Conservation (phyloP, 1,284 basidiomycete genomes). For the Apiotrichum domesticum region DNA sequence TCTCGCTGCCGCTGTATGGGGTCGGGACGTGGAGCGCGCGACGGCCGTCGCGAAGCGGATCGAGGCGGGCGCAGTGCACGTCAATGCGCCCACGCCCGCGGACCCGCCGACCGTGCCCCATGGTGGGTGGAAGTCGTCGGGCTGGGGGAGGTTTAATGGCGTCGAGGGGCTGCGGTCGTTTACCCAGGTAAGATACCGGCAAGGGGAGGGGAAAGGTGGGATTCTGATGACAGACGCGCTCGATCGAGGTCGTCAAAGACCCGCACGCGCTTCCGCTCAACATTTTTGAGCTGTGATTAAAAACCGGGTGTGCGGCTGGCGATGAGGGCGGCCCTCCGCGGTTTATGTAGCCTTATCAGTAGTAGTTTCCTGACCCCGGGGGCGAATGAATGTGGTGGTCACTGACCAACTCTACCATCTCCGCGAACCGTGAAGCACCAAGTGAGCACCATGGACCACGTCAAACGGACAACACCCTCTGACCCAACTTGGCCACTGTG, state of each 20-base stretch:
- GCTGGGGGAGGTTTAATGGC: constrained; percentile 32
- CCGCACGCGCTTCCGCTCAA: constrained; percentile 9
- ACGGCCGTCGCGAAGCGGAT: constrained; percentile 53
- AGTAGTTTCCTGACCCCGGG: no score
- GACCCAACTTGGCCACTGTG: no score
- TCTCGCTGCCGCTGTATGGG: constrained; percentile 55
- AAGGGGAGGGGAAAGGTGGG: no score
- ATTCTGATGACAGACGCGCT: constrained; percentile 4
- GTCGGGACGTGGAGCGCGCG: constrained; percentile 51
- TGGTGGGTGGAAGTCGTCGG: constrained; percentile 24
- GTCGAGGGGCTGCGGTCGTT: constrained; percentile 24
- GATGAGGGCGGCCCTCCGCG: no score
- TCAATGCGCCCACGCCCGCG: constrained; percentile 14
- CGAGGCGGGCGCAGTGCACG: constrained; percentile 24
- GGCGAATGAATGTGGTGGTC: no score
- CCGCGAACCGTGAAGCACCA: no score
- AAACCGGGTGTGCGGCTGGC: no score
- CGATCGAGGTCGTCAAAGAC: constrained; percentile 9
- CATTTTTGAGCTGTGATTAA: constrained; percentile 10
- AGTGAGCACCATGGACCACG: no score
- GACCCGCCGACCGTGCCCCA: constrained; percentile 17
- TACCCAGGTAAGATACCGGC: constrained; percentile 1
- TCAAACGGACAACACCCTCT: no score
- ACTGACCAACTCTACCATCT: no score
- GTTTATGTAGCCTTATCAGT: no score